Percentiles rank a stretch among this genome's conserved stretches.
These are phyloP conservation scores for Suillus paluster DNA, from an alignment of 768 basidiomycete species.

Conservation along the genomic window DNA sequence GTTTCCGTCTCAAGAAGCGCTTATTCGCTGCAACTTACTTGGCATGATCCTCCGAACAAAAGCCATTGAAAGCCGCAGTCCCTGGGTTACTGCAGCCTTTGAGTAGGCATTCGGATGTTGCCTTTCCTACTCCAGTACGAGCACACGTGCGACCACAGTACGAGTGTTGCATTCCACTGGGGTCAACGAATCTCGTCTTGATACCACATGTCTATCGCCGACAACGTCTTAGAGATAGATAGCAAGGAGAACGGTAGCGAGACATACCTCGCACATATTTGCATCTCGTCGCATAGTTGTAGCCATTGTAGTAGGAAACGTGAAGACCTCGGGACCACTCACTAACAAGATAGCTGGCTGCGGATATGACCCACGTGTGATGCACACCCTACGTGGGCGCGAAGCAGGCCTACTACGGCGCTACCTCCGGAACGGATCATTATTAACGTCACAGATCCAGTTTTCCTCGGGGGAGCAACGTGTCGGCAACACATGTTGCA, in stretches of 20 bases:
- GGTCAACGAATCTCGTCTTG: slow-evolving; percentile 65
- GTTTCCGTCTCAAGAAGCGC: background rate
- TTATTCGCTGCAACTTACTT: slow-evolving; percentile 42
- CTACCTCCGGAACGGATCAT: background rate
- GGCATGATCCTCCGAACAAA: slow-evolving; percentile 64
- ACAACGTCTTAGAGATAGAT: background rate
- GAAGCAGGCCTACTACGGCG: background rate
- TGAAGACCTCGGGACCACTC: background rate
- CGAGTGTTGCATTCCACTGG: slow-evolving; percentile 57
- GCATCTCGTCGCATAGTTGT: background rate
- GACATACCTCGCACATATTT: slow-evolving; percentile 32
- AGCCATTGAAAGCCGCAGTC: slow-evolving; percentile 53
- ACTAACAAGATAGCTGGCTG: background rate
- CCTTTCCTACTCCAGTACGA: slow-evolving; percentile 44
- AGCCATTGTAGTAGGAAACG: slow-evolving; percentile 10
- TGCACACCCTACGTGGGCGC: background rate
- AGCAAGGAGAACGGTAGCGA: background rate
- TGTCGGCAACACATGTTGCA: background rate
- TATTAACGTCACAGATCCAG: background rate
- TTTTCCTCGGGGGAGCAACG: slow-evolving; percentile 4
- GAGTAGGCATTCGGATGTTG: slow-evolving; percentile 49
- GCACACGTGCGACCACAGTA: slow-evolving; percentile 69
- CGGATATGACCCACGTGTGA: background rate
- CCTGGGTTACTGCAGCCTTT: slow-evolving; percentile 56
- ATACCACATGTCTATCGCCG: slow-evolving; percentile 54